Evolutionary conservation across 495 filamentous ascomycete genomes (phyloP).

Genomic region (Sordaria brevicollis): DNA sequence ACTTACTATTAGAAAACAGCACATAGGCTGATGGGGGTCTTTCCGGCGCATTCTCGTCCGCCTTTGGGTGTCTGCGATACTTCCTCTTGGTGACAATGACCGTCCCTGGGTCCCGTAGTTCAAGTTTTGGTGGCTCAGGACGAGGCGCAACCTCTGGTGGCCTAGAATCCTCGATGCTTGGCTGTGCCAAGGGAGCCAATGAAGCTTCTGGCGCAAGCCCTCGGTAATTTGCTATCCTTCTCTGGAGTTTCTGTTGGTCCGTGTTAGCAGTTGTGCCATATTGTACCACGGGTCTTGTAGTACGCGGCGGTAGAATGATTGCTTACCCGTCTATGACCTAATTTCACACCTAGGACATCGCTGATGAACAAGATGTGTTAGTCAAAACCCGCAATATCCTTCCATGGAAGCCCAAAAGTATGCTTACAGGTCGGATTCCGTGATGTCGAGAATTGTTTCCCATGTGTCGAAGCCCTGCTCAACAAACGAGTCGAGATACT

Average conservation of each 20-base stretch:
- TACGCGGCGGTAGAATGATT: neutral
- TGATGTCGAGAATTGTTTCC: conserved; percentile 71
- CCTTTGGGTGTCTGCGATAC: conserved; percentile 72
- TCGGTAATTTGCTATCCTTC: conserved; percentile 44
- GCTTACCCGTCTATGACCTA: conserved; percentile 67
- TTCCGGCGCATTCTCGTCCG: conserved; percentile 69
- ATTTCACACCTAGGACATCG: conserved; percentile 58
- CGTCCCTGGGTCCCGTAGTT: conserved; percentile 20
- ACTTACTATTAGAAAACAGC: conserved; percentile 71
- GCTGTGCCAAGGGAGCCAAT: conserved; percentile 26
- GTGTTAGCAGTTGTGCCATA: conserved; percentile 1
- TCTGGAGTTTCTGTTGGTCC: conserved; percentile 36
- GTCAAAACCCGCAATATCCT: neutral
- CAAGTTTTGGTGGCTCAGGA: conserved; percentile 19
- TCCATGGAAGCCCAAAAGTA: neutral
- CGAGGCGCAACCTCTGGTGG: conserved; percentile 19
- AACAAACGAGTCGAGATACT: conserved; percentile 59
- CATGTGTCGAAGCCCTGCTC: conserved; percentile 73
- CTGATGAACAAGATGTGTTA: conserved; percentile 26
- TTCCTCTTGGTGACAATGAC: conserved; percentile 48
- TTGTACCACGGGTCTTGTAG: neutral
- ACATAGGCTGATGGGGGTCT: conserved; percentile 72
- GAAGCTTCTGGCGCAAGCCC: conserved; percentile 43
- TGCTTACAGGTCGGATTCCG: conserved; percentile 65
- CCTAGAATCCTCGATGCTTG: conserved; percentile 27